phyloP scores from a whole-genome alignment of 495 filamentous ascomycete species.

The Penicillium soppii region DNA sequence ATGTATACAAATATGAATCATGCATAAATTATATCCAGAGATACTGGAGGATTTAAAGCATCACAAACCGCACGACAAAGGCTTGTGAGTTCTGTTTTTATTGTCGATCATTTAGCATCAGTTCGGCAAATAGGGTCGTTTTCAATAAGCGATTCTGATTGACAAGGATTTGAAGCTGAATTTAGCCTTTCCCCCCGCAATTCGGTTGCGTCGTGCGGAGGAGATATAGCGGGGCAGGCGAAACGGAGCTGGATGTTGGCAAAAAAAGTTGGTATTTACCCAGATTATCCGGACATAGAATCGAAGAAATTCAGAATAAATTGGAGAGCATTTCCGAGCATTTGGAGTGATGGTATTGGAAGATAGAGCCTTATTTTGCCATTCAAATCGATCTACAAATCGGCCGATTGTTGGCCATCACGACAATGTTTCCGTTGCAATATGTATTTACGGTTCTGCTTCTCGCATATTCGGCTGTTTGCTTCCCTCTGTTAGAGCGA shows the following conservation, averaged over 20 bases:
- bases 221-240: neutral
- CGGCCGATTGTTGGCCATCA: neutral
- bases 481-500: neutral
- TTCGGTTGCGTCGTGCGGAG: neutral
- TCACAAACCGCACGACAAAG: no score
- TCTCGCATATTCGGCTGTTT: neutral
- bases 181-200: neutral
- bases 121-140: no score
- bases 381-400: no score
- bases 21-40: no score
- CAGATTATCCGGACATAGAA: neutral
- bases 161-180: no score
- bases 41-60: no score
- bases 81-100: no score
- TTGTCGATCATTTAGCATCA: no score
- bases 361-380: no score
- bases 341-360: no score
- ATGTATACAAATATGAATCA: no score
- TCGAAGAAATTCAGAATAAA: neutral
- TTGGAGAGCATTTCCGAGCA: neutral
- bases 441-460: neutral
- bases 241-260: neutral
- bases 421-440: neutral
- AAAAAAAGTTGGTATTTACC: neutral
- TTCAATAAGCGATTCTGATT: no score